Percentiles rank a stretch among this genome's conserved stretches.
phyloP scores from a whole-genome alignment of 2,329 filamentous ascomycete species.

The Alternaria alternata region DNA sequence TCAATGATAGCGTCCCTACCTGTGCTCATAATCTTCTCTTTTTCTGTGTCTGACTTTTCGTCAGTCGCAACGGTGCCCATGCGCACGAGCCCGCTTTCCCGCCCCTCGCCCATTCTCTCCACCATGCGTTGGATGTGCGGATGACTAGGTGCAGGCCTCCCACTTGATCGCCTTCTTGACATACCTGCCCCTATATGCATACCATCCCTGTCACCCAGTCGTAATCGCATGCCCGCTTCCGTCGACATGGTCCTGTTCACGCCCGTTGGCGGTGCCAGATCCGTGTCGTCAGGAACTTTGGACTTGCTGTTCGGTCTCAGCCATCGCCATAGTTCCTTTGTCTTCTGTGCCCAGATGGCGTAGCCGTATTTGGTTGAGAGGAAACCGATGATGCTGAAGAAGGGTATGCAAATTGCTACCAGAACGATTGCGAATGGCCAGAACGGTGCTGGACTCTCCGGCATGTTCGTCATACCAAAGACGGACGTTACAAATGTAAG shows the following conservation, averaged over 20 bases:
- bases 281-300: slow-evolving; percentile 15
- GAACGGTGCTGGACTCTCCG: slow-evolving; percentile 43
- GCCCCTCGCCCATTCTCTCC: slow-evolving; percentile 37
- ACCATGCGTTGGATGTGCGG: slow-evolving; percentile 44
- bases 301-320: slow-evolving; percentile 25
- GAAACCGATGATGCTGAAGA: slow-evolving; percentile 57
- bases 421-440: slow-evolving; percentile 54
- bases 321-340: slow-evolving; percentile 40
- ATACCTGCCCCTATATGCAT: neutral
- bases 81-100: slow-evolving; percentile 33
- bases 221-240: slow-evolving; percentile 39
- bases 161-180: slow-evolving; percentile 14
- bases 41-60: neutral
- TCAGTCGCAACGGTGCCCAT: slow-evolving; percentile 30
- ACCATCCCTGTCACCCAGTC: neutral
- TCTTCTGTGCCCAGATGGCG: slow-evolving; percentile 47
- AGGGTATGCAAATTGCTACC: slow-evolving; percentile 54
- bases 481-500: slow-evolving; percentile 69
- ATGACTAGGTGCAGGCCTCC: slow-evolving; percentile 30
- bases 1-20: slow-evolving; percentile 35
- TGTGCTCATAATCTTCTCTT: slow-evolving; percentile 11
- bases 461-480: slow-evolving; percentile 62
- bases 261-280: slow-evolving; percentile 10
- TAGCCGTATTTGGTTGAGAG: slow-evolving; percentile 54
- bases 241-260: slow-evolving; percentile 37